Base-by-base conservation (phyloP, 805 yeast species). In the Sugiyamaella chiloensis region DNA sequence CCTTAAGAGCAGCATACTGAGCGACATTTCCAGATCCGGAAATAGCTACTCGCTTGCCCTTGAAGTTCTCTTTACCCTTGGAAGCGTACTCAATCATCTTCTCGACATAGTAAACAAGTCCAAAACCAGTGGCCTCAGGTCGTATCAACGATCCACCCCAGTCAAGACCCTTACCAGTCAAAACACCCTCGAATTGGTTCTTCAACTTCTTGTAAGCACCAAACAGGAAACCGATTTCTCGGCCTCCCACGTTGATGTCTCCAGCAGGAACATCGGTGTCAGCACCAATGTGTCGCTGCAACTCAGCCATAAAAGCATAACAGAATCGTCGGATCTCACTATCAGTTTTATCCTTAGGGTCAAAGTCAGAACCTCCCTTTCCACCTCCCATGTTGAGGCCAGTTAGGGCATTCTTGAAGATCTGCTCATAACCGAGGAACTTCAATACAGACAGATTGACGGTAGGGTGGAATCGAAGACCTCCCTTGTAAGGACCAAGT, bases 121-220 rank as follows among this genome's bases (percentile, higher is more conserved):
- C 99, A 79, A 83, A 91, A 72, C 99, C 99, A 55, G 99, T 91
- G 58, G 99, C 99, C 81, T 91, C 99, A 58, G 98, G 96, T 75
- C 99, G 86, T 74, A 91, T 90, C 69, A 91, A 79, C 63, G 98
- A 91, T 65, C 98, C 99, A 80, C 99, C 99, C 96, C 97, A 93
- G 69, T 85, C 75, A 66, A 90, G 78, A 65, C 97, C 97, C 78
- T 91, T 91, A 73, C 99, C 99, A 68, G 99, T 91, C 62, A 91
- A 79, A 45, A 91, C 95, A 79, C 98, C 98, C 70, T 91, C 91
- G 84, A 89, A 91, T 66, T 82, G 77, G 83, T 91, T 91, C 73
- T 79, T 84, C 81, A 79, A 78, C 63, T 79, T 76, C 80, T 89
- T 88, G 89, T 87, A 91, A 60, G 96, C 96, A 74, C 99, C 99